These are phyloP conservation scores for Phyllosticta citrichinensis DNA, from an alignment of 2,329 filamentous ascomycete species.

Conservation along the genomic window DNA sequence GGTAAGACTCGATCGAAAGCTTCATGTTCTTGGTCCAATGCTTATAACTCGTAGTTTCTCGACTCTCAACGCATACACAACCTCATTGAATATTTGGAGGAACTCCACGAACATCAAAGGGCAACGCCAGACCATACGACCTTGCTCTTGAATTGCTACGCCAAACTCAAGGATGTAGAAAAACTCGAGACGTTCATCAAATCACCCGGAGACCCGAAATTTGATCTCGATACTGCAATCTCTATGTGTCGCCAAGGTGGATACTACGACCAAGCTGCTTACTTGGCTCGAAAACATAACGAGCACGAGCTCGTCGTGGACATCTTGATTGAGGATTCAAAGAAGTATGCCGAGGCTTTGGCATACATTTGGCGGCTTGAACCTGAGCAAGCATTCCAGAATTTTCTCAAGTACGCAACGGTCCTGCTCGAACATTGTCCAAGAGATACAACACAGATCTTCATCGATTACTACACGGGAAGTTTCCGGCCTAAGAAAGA, in stretches of 20 bases:
- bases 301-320: conserved; percentile 92
- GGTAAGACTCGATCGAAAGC: conserved; percentile 32
- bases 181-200: conserved; percentile 97
- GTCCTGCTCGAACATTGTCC: conserved; percentile 83
- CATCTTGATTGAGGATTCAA: conserved; percentile 90
- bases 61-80: conserved; percentile 98
- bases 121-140: conserved; percentile 95
- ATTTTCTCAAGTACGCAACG: conserved; percentile 89
- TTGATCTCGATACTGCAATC: conserved; percentile 94
- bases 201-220: conserved; percentile 85
- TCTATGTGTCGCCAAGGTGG: conserved; percentile 95
- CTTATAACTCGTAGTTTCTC: conserved; percentile 52
- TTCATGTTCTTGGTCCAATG: not conserved
- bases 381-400: conserved; percentile 71
- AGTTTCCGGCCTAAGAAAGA: conserved; percentile 66
- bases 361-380: conserved; percentile 86
- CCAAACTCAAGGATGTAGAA: conserved; percentile 91
- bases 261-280: conserved; percentile 94
- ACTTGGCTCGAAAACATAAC: conserved; percentile 85
- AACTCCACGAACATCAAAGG: conserved; percentile 86
- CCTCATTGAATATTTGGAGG: conserved; percentile 91
- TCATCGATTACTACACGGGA: conserved; percentile 91
- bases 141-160: conserved; percentile 89
- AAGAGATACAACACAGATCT: conserved; percentile 70
- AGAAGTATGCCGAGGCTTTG: conserved; percentile 77